Conservation (phyloP, 2,329 filamentous ascomycete species). For the Colletotrichum musae region DNA sequence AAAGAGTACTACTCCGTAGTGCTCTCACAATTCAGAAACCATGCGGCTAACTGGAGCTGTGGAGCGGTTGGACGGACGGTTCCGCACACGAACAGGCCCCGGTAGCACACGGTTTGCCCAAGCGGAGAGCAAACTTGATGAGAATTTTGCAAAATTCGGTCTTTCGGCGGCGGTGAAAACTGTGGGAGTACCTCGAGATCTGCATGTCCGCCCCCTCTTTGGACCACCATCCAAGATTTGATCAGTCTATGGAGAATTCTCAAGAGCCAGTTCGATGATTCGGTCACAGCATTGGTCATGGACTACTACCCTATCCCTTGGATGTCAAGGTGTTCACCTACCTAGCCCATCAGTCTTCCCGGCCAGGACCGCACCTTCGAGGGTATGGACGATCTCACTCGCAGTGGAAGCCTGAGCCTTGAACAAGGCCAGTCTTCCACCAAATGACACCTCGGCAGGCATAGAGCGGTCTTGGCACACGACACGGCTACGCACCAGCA, state of each 20-base stretch:
- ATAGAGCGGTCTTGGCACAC: neutral
- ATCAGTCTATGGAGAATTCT: neutral
- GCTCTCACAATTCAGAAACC: slow-evolving; percentile 4
- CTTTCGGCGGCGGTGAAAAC: slow-evolving; percentile 6
- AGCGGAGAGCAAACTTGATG: slow-evolving; percentile 20
- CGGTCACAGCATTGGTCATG: neutral
- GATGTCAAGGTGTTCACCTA: no score
- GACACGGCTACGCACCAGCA: slow-evolving; percentile 1
- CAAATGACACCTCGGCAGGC: neutral
- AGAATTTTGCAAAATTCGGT: slow-evolving; percentile 20
- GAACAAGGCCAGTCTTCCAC: neutral
- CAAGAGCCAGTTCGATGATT: neutral
- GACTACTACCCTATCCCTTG: no score
- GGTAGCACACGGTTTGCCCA: slow-evolving; percentile 6
- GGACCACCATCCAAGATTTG: neutral
- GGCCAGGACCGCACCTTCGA: no score
- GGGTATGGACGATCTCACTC: neutral
- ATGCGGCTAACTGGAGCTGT: slow-evolving; percentile 30
- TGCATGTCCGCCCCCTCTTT: neutral
- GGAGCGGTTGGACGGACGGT: slow-evolving; percentile 22
- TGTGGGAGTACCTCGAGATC: slow-evolving; percentile 14
- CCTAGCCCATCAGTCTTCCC: no score
- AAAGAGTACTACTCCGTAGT: neutral
- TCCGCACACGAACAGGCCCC: slow-evolving; percentile 18
- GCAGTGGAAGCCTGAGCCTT: neutral